Base-by-base conservation (phyloP, 495 filamentous ascomycete species). In the Aspergillus diversus region DNA sequence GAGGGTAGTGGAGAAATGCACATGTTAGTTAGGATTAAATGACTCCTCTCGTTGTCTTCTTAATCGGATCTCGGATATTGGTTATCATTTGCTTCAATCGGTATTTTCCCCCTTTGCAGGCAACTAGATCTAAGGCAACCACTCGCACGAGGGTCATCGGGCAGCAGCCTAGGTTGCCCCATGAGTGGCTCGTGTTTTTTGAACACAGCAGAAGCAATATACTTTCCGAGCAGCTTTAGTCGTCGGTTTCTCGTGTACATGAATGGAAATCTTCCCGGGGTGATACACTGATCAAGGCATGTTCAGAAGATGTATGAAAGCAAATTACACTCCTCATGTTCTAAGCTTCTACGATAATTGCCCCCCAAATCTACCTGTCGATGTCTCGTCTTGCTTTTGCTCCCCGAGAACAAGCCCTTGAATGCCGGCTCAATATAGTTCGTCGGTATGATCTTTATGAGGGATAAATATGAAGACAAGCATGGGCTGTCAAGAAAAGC, bases 401-500 rank as follows among this genome's bases (percentile, higher is more conserved):
- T 31, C 33, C 4, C 54, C 17, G n/a, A 37, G 33, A 49, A 34
- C n/a, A 21, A 16, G 2, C 31, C 35, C 42, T 51, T 43, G 39
- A 43, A 12, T 9, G 21, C 21, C 21, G 21, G 21, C 56, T 39
- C 33, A 43, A 31, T 32, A 12, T 34, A 48, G 42, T 52, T 6
- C 17, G 43, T 21, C 34, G 42, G 32, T 32, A 61, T 61, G 59
- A 33, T 17, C 0, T 33, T 39, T 31, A 33, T 46, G 21, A 43
- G 50, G 47, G 50, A 55, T 33, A n/a, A 21, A 15, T 39, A 52
- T 12, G 21, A 46, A 32, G 46, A 46, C 15, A 16, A 39, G 9
- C 33, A 48, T 33, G 35, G 27, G 15, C 59, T 61, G 27, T 61
- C 59, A 8, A 32, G 21, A 2, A 49, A 61, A 54, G 59, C 35